phyloP scores from a whole-genome alignment of 768 basidiomycete species.

The Aureoboletus auriporus region DNA sequence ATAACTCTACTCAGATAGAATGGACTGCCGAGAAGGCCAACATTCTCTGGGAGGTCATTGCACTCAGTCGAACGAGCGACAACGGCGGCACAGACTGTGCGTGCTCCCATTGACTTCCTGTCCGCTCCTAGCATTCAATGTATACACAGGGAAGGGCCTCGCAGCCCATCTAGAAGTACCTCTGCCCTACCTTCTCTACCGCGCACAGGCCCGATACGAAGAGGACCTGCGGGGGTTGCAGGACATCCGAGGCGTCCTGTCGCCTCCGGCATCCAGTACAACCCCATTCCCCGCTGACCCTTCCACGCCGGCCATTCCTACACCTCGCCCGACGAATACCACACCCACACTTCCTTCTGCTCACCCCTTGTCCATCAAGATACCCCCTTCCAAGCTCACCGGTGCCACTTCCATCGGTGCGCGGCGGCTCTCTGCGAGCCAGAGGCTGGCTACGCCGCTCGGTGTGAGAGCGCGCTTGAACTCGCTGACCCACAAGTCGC shows the following conservation, averaged over 20 bases:
- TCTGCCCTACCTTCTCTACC: conserved; percentile 78
- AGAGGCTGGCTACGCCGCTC: conserved; percentile 50
- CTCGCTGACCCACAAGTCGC: conserved; percentile 56
- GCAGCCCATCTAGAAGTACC: conserved; percentile 78
- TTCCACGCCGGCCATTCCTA: conserved; percentile 6
- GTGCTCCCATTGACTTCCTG: conserved; percentile 23
- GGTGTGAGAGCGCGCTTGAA: conserved; percentile 69
- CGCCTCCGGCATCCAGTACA: conserved; percentile 37
- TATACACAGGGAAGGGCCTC: conserved; percentile 69
- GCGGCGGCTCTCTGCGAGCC: conserved; percentile 35
- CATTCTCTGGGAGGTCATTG: conserved; percentile 84
- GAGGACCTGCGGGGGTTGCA: conserved; percentile 79
- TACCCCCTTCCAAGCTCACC: conserved; percentile 12
- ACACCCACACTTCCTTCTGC: conserved; percentile 12
- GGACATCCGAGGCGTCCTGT: conserved; percentile 59
- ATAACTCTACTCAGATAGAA: conserved; percentile 54
- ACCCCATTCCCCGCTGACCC: conserved; percentile 25
- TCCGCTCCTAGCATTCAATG: background rate
- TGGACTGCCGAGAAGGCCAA: conserved; percentile 85
- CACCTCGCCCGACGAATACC: conserved; percentile 13
- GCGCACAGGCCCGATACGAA: conserved; percentile 80
- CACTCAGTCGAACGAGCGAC: conserved; percentile 68
- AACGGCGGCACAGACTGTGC: conserved; percentile 76
- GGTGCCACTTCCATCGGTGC: conserved; percentile 6
- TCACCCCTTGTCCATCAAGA: conserved; percentile 24